phyloP scores from a whole-genome alignment of 75 land plant species.

The Adiantum capillusveneris region DNA sequence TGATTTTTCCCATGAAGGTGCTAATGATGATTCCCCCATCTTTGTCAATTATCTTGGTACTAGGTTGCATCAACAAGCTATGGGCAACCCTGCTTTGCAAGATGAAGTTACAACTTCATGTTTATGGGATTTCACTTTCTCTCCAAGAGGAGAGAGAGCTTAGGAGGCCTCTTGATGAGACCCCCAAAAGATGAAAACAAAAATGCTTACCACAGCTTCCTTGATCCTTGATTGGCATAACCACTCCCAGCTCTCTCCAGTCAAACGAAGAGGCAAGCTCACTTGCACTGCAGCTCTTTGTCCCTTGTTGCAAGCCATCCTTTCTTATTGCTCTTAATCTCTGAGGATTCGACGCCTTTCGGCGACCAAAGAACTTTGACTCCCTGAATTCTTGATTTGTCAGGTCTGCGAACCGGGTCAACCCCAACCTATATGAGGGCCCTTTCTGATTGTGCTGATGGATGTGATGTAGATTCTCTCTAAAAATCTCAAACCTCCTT shows the following conservation, averaged over 20 bases:
- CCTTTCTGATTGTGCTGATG: constrained; percentile 38
- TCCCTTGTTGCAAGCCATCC: constrained; percentile 4
- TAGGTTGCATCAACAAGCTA: no score
- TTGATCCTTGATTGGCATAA: constrained; percentile 59
- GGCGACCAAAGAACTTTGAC: constrained; percentile 27
- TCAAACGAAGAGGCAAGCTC: constrained; percentile 46
- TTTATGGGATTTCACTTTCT: no score
- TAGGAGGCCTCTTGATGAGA: no score
- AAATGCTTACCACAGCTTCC: constrained; percentile 62
- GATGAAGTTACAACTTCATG: no score
- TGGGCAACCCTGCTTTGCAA: no score
- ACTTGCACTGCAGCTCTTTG: constrained; percentile 9
- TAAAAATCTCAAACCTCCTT: constrained; percentile 36
- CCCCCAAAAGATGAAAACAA: no score
- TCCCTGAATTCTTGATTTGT: constrained; percentile 58
- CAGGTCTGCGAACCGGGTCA: constrained; percentile 70
- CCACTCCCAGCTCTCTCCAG: constrained; percentile 68
- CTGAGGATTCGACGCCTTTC: not conserved
- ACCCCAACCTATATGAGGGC: constrained; percentile 41
- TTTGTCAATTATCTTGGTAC: no score
- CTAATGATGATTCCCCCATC: no score
- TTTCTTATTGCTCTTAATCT: not conserved
- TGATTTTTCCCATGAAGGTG: no score
- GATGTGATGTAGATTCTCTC: constrained; percentile 41
- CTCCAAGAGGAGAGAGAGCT: no score